These are phyloP conservation scores for Digitaria exilis DNA, from an alignment of 202 grass and related monocot genomes.

Conservation along the genomic window DNA sequence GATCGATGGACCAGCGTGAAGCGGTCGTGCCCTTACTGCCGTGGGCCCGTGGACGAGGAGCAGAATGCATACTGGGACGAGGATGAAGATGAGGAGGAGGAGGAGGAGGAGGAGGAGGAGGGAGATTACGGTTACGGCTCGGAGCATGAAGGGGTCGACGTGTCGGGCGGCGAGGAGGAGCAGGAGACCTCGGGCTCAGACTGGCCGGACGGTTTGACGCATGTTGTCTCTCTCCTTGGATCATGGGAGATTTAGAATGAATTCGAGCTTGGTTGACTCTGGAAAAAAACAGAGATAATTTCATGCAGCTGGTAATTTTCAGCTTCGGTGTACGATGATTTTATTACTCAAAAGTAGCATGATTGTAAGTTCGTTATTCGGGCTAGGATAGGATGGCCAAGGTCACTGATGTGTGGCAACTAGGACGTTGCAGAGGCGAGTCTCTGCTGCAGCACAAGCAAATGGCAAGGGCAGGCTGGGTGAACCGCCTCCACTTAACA, in stretches of 20 bases:
- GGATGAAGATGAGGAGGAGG: background rate
- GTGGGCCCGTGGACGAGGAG: background rate
- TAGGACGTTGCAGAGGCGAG: background rate
- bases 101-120: background rate
- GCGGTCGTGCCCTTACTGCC: conserved; percentile 1
- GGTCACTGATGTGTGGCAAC: too few species aligned
- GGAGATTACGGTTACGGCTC: background rate
- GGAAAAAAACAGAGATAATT: background rate
- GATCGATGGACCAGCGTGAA: background rate
- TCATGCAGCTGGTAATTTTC: background rate
- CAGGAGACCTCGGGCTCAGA: too few species aligned
- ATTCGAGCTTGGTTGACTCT: background rate
- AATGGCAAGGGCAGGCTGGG: background rate
- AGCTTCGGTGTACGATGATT: background rate
- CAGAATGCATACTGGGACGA: background rate
- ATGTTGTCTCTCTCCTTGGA: background rate
- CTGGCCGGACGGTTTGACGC: too few species aligned
- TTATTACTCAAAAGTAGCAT: too few species aligned
- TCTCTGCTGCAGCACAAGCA: background rate
- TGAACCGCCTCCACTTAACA: background rate
- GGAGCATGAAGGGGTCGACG: too few species aligned
- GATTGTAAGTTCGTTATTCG: too few species aligned
- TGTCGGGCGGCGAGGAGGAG: too few species aligned
- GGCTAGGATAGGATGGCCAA: too few species aligned
- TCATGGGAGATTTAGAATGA: background rate